Percentiles rank a stretch among this genome's conserved stretches.
Evolutionary conservation across 768 basidiomycete species (phyloP).

Genomic region (Floccularia luteovirens): DNA sequence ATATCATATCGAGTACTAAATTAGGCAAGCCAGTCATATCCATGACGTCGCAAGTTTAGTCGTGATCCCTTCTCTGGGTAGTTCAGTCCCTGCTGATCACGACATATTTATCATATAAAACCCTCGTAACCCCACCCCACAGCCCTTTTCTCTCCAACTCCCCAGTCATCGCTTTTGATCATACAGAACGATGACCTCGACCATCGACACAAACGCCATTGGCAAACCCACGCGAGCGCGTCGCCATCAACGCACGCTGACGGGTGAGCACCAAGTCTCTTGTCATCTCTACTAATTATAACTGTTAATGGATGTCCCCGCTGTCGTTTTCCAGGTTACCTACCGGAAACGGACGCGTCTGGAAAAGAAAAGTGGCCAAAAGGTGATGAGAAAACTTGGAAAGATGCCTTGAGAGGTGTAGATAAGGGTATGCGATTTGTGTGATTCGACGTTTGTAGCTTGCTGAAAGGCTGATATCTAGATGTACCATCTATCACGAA

Average conservation of each 20-base stretch:
- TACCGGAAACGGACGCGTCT: conserved; percentile 66
- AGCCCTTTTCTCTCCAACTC: neutral
- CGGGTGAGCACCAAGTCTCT: conserved; percentile 29
- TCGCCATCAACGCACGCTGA: conserved; percentile 64
- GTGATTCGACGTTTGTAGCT: neutral
- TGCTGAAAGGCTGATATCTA: conserved; percentile 14
- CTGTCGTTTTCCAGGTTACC: conserved; percentile 44
- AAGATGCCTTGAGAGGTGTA: conserved; percentile 46
- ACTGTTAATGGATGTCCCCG: neutral
- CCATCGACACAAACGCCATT: conserved; percentile 56
- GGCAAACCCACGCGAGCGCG: conserved; percentile 53
- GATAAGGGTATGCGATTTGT: conserved; percentile 37
- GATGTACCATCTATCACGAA: conserved; percentile 59
- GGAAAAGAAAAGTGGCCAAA: conserved; percentile 84
- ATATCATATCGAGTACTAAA: too few species aligned
- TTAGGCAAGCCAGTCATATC: too few species aligned
- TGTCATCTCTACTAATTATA: conserved; percentile 1
- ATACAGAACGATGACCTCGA: conserved; percentile 52
- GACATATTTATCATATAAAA: too few species aligned
- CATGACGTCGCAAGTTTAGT: too few species aligned
- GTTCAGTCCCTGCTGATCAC: too few species aligned
- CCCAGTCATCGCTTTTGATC: conserved; percentile 4
- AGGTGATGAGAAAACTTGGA: conserved; percentile 75
- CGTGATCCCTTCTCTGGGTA: too few species aligned
- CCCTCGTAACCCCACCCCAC: too few species aligned